phyloP scores from a whole-genome alignment of 495 filamentous ascomycete genomes.

The Hypoxylon fragiforme region DNA sequence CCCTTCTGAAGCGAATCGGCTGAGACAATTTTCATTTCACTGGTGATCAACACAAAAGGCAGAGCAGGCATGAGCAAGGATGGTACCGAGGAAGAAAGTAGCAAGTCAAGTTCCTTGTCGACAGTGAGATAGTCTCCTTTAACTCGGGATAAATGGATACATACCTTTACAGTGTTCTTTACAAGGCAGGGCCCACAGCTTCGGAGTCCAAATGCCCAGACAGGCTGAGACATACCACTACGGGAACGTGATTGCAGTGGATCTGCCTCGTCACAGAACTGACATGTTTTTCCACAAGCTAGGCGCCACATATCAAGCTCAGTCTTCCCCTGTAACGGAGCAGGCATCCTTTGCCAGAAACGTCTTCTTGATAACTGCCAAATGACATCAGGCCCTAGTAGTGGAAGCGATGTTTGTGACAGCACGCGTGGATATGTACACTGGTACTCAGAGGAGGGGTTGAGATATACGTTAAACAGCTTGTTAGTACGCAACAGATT shows the following conservation, averaged over 20 bases:
- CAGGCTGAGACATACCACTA: conserved; percentile 52
- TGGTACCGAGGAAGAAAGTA: conserved; percentile 60
- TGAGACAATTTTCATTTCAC: conserved; percentile 58
- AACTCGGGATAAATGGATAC: conserved; percentile 15
- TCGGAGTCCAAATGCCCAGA: conserved; percentile 69
- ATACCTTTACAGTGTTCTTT: conserved; percentile 61
- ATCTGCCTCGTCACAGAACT: conserved; percentile 52
- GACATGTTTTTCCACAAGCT: conserved; percentile 55
- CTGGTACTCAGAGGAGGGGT: conserved; percentile 41
- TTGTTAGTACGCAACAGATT: conserved; percentile 56
- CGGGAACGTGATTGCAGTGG: conserved; percentile 46
- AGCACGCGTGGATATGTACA: conserved; percentile 31
- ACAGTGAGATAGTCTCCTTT: conserved; percentile 10
- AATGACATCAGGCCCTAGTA: conserved; percentile 55
- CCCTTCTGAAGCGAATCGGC: conserved; percentile 53
- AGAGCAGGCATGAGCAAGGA: conserved; percentile 62
- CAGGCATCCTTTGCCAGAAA: conserved; percentile 59
- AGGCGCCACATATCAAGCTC: conserved; percentile 69
- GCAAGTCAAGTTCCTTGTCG: conserved; percentile 65
- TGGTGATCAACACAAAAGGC: conserved; percentile 65
- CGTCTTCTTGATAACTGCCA: conserved; percentile 62
- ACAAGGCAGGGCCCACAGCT: conserved; percentile 66
- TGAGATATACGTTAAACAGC: conserved; percentile 57
- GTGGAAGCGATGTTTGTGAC: conserved; percentile 20
- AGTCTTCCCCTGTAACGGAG: conserved; percentile 54